Conservation (phyloP, 495 filamentous ascomycete genomes). For the Hypoxylon crocopeplum region DNA sequence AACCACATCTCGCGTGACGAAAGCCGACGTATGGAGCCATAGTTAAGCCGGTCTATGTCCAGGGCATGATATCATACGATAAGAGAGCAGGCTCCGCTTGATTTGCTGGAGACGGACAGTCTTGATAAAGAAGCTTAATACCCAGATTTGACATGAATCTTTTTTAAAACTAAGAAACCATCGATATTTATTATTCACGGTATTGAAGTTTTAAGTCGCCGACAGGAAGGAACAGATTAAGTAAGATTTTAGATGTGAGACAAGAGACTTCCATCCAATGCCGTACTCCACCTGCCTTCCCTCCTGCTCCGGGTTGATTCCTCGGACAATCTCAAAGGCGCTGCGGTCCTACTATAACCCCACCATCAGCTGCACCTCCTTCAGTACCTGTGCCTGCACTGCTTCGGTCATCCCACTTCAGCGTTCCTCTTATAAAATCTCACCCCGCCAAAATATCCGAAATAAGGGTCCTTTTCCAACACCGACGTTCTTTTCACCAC, state of each 20-base stretch:
- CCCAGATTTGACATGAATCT: too few relatives aligned
- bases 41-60: not conserved
- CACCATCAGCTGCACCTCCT: slow-evolving; percentile 10
- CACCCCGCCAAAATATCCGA: slow-evolving; percentile 34
- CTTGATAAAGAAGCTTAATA: slow-evolving; percentile 6
- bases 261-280: too few relatives aligned
- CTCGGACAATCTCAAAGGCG: slow-evolving; percentile 38
- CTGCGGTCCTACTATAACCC: slow-evolving; percentile 33
- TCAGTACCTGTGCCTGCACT: not conserved
- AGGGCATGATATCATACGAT: slow-evolving; percentile 38
- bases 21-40: slow-evolving; percentile 17
- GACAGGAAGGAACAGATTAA: not conserved
- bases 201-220: not conserved
- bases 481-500: slow-evolving; percentile 4
- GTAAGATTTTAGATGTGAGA: slow-evolving; percentile 3
- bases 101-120: not conserved
- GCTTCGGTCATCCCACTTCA: slow-evolving; percentile 8
- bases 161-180: too few relatives aligned
- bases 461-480: slow-evolving; percentile 10
- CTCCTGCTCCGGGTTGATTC: slow-evolving; percentile 26
- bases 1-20: slow-evolving; percentile 13
- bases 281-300: slow-evolving; percentile 24
- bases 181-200: not conserved
- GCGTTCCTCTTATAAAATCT: slow-evolving; percentile 29
- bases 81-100: slow-evolving; percentile 14